A percentile compares a stretch with the other conserved stretches of the same genome.
Evolutionary conservation across 2,329 filamentous ascomycete genomes (phyloP).

Genomic region (Diaporthe sp.): DNA sequence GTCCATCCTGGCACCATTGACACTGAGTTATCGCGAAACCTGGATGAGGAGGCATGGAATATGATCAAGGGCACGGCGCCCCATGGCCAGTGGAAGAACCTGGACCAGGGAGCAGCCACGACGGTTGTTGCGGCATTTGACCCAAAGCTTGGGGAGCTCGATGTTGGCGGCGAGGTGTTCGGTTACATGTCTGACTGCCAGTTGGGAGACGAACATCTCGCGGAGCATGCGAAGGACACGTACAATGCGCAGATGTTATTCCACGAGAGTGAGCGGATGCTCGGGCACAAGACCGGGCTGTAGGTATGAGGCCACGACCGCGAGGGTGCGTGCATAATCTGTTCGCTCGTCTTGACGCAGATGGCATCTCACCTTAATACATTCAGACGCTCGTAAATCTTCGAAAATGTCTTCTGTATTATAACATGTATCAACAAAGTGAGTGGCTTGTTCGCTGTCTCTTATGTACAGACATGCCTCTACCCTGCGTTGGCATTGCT

Average conservation of each 20-base stretch:
- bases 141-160: conserved; percentile 49
- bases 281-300: conserved; percentile 32
- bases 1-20: conserved; percentile 39
- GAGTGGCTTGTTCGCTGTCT: not conserved
- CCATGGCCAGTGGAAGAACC: conserved; percentile 52
- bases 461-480: conserved; percentile 17
- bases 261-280: conserved; percentile 39
- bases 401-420: not conserved
- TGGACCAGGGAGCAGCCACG: conserved; percentile 55
- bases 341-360: not conserved
- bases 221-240: conserved; percentile 33
- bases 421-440: conserved; percentile 22
- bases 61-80: conserved; percentile 48
- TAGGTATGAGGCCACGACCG: not conserved
- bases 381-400: not conserved
- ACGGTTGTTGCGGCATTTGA: conserved; percentile 59
- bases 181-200: conserved; percentile 38
- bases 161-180: conserved; percentile 41
- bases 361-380: not conserved
- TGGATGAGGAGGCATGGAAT: conserved; percentile 45
- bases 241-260: conserved; percentile 36
- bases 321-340: not conserved
- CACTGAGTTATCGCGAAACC: conserved; percentile 46
- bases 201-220: conserved; percentile 29
- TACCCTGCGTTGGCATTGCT: not conserved